These are phyloP conservation scores for Calonectria henricotiae DNA, from an alignment of 2,329 filamentous ascomycete species.

Conservation along the genomic window DNA sequence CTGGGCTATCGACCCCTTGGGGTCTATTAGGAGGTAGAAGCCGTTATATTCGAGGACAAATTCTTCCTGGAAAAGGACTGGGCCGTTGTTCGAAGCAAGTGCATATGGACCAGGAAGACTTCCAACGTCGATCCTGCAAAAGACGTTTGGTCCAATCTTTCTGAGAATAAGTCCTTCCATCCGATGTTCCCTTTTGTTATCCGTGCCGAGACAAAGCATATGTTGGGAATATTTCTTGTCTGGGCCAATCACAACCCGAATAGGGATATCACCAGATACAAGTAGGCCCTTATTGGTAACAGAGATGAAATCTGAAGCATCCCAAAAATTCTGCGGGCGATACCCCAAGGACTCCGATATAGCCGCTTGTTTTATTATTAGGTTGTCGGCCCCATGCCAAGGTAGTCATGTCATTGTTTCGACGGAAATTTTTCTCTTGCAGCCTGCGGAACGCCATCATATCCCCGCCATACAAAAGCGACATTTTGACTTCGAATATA, in stretches of 20 bases:
- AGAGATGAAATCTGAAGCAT: constrained; percentile 18
- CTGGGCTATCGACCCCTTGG: not conserved
- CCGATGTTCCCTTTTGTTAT: not conserved
- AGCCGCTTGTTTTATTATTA: not conserved
- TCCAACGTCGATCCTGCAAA: constrained; percentile 7
- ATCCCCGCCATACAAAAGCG: constrained; percentile 16
- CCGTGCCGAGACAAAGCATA: constrained; percentile 12
- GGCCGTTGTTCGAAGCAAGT: not conserved
- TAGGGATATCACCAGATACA: constrained; percentile 16
- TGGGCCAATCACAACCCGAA: not conserved
- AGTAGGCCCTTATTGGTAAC: constrained; percentile 19
- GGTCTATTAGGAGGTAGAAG: constrained; percentile 8
- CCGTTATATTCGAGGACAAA: not conserved
- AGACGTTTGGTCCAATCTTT: constrained; percentile 19
- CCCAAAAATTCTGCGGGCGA: constrained; percentile 9
- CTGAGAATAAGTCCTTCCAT: constrained; percentile 21
- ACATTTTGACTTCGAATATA: constrained; percentile 25
- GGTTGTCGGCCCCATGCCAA: constrained; percentile 13
- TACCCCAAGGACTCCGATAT: not conserved
- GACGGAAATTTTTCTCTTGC: constrained; percentile 21
- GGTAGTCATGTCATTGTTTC: constrained; percentile 24
- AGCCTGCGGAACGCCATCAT: constrained; percentile 23
- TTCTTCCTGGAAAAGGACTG: not conserved
- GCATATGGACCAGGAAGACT: not conserved
- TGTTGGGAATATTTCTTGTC: not conserved